A percentile compares a stretch with the other conserved stretches of the same genome.
These are phyloP conservation scores for Globisporangium nagaii DNA, from an alignment of 352 stramenopile genomes.

Conservation along the genomic window DNA sequence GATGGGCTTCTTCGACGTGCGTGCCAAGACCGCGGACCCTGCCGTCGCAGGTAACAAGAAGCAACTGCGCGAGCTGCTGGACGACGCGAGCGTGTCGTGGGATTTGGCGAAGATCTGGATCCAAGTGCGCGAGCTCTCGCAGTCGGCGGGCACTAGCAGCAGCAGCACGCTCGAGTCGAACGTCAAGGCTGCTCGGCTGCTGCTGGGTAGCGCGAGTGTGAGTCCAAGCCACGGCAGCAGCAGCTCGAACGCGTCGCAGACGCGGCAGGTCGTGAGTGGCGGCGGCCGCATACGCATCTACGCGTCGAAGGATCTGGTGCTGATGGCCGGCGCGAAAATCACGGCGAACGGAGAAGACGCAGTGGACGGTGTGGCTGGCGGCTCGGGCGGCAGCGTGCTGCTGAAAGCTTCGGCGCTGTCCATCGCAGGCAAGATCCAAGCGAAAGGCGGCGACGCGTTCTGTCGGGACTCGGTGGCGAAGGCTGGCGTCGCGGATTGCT, in stretches of 20 bases:
- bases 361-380: constrained; percentile 31
- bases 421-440: constrained; percentile 35
- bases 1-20: constrained; percentile 48
- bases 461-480: constrained; percentile 25
- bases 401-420: constrained; percentile 44
- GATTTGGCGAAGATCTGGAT: constrained; percentile 45
- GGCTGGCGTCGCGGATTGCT: constrained; percentile 31
- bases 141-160: constrained; percentile 1
- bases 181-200: constrained; percentile 25
- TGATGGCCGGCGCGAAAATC: constrained; percentile 50
- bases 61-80: constrained; percentile 17
- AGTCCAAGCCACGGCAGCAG: constrained; percentile 2
- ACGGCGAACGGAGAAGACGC: constrained; percentile 42
- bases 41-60: not conserved
- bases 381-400: constrained; percentile 51
- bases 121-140: constrained; percentile 10
- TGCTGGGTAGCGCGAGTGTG: constrained; percentile 45
- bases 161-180: constrained; percentile 21
- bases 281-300: constrained; percentile 60
- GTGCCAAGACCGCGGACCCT: constrained; percentile 16
- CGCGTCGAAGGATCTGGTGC: constrained; percentile 60
- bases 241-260: not conserved
- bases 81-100: constrained; percentile 42
- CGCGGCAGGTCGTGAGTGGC: constrained; percentile 20
- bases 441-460: constrained; percentile 43